phyloP scores from a whole-genome alignment of 345 rosid species.

The Gossypium bickii region DNA sequence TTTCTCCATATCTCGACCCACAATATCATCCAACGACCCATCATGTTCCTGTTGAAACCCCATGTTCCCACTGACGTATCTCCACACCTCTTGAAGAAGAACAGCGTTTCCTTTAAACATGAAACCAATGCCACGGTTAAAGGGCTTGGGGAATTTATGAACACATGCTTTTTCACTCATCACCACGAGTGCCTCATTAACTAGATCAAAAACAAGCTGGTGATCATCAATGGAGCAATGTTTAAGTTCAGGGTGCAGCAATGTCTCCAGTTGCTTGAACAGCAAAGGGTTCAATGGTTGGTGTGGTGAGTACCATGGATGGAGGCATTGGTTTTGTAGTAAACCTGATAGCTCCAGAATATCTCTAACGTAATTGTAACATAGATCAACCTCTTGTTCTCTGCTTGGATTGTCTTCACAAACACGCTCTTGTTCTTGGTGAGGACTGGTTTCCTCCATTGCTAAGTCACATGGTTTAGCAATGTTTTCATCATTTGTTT shows the following conservation, averaged over 20 bases:
- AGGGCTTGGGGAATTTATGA: conserved; percentile 49
- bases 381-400: conserved; percentile 28
- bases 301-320: conserved; percentile 55
- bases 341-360: conserved; percentile 64
- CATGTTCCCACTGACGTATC: conserved; percentile 39
- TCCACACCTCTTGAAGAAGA: conserved; percentile 69
- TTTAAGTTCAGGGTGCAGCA: conserved; percentile 24
- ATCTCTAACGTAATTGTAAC: conserved; percentile 50
- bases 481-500: conserved; percentile 15
- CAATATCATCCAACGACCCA: conserved; percentile 52
- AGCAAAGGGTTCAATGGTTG: conserved; percentile 65
- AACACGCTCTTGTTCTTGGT: conserved; percentile 27
- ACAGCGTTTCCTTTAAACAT: conserved; percentile 40
- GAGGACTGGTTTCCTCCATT: conserved; percentile 12
- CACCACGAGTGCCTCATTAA: conserved; percentile 54
- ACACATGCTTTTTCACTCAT: conserved; percentile 37
- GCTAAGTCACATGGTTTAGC: conserved; percentile 5
- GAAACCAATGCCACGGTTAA: conserved; percentile 19
- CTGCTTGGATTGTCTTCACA: conserved; percentile 13
- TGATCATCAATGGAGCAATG: conserved; percentile 28
- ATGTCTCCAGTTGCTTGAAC: conserved; percentile 42
- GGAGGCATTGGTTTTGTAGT: conserved; percentile 32
- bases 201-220: conserved; percentile 58
- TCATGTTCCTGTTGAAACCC: conserved; percentile 27
- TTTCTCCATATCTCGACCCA: conserved; percentile 49